Conservation (phyloP, 441 rosid species). For the Populus hybrid region DNA sequence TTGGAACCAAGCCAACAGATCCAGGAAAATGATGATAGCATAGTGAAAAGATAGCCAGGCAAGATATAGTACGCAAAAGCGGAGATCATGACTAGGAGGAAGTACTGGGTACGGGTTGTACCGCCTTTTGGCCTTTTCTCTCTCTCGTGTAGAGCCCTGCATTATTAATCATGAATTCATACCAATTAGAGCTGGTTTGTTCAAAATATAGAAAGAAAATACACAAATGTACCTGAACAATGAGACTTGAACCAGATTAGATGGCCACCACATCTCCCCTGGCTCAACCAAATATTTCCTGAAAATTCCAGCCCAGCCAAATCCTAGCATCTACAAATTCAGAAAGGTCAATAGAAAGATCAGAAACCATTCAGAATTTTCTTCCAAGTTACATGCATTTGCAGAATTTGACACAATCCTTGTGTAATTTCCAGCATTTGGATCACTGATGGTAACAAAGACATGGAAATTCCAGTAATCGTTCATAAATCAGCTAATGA, state of each 20-base stretch:
- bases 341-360: not conserved
- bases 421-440: not conserved
- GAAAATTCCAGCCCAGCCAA: conserved; percentile 88
- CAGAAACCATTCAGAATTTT: not conserved
- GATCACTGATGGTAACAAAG: not conserved
- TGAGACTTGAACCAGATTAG: conserved; percentile 73
- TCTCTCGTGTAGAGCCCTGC: conserved; percentile 69
- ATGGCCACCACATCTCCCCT: conserved; percentile 92
- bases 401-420: not conserved
- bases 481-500: not conserved
- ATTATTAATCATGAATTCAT: not conserved
- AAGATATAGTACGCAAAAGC: conserved; percentile 63
- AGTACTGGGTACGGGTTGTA: conserved; percentile 53
- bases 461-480: not conserved
- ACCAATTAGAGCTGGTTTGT: not conserved
- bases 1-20: conserved; percentile 66
- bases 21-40: conserved; percentile 65
- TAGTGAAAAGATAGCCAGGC: conserved; percentile 58
- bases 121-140: conserved; percentile 44
- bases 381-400: not conserved
- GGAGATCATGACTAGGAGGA: conserved; percentile 44
- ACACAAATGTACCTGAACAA: conserved; percentile 53
- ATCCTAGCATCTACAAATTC: conserved; percentile 51
- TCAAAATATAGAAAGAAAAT: not conserved
- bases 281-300: conserved; percentile 76